Base-by-base conservation (phyloP, 345 rosid species). In the Luvunga scandens region DNA sequence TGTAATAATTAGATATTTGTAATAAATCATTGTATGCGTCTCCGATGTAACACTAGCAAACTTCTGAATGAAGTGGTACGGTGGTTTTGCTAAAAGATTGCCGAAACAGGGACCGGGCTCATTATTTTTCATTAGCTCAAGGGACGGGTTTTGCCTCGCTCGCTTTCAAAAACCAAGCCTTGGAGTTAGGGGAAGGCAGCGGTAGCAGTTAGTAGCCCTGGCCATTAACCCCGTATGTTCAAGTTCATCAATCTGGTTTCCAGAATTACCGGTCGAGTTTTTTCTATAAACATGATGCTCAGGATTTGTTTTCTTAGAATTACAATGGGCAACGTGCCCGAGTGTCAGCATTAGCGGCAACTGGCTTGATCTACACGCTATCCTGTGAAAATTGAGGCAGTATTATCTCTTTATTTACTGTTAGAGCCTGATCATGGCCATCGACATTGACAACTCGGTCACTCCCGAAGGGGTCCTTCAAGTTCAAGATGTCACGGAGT, bases 321-420 rank as follows among this genome's bases (percentile, higher is more conserved):
- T 36, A 9, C 39, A 36, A 6, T 36, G 39, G 39, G 9, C 39
- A 36, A 36, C 39, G 7, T 36, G 16, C 21, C 21, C 14, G 9
- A 25, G 7, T 4, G 18, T 13, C 39, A 30, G 30, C 61, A 59
- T 27, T 10, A 27, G 69, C 39, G 16, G 53, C 27, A 18, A 56
- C 36, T 56, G 64, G 71, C 33, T 71, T 25, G 18, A 31, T 45
- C 83, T 71, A 70, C 18, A 4, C 9, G 67, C 69, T 71, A 36
- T 78, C 80, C 22, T 72, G 76, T 6, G 81, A 31, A 57, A 75
- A 79, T 12, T 72, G 79, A 3, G 36, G 62, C 36, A 75, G 68
- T 42, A 64, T 76, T 34, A 38, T 76, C 72, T 75, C 74, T 9
- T 59, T 64, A 22, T 21, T 3, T 12, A 65, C 4, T 13, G 38